A percentile compares a stretch with the other conserved stretches of the same genome.
Conservation (phyloP, 2,329 filamentous ascomycete species). For the Fusarium sp. region DNA sequence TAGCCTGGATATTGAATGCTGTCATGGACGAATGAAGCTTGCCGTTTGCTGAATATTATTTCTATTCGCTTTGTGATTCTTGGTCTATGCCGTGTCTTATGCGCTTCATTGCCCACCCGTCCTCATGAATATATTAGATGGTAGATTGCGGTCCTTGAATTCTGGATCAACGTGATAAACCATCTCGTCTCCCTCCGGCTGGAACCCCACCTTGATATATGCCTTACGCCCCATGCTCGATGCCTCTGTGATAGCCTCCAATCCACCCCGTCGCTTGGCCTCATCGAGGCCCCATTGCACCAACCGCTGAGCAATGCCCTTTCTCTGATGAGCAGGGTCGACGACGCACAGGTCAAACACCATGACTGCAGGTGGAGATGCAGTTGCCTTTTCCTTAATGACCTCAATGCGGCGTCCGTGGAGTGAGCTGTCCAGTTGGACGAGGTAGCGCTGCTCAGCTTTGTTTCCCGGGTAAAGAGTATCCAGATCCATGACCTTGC, state of each 20-base stretch:
- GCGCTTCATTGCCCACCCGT: slow-evolving; percentile 43
- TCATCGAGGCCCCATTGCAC: slow-evolving; percentile 62
- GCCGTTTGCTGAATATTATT: not conserved
- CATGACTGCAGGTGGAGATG: slow-evolving; percentile 59
- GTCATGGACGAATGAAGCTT: not conserved
- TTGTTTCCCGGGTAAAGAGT: slow-evolving; percentile 57
- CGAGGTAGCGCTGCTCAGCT: slow-evolving; percentile 58
- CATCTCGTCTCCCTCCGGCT: slow-evolving; percentile 55
- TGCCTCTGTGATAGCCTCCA: slow-evolving; percentile 60
- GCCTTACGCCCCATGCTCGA: slow-evolving; percentile 61
- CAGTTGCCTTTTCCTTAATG: slow-evolving; percentile 53
- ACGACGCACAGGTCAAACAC: slow-evolving; percentile 65
- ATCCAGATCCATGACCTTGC: slow-evolving; percentile 47
- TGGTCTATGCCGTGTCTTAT: not conserved
- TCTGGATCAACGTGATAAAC: slow-evolving; percentile 58
- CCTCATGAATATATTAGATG: slow-evolving; percentile 62
- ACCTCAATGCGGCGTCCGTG: slow-evolving; percentile 57
- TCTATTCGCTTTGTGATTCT: not conserved
- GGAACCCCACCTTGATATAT: slow-evolving; percentile 61
- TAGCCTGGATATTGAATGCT: not conserved
- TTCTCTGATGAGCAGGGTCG: slow-evolving; percentile 64
- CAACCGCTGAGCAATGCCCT: slow-evolving; percentile 58
- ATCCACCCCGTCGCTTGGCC: slow-evolving; percentile 53
- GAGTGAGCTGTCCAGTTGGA: slow-evolving; percentile 59
- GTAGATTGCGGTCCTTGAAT: slow-evolving; percentile 51